These are phyloP conservation scores for Naegleria gruberi DNA, from an alignment of 208 protist species.

Conservation along the genomic window DNA sequence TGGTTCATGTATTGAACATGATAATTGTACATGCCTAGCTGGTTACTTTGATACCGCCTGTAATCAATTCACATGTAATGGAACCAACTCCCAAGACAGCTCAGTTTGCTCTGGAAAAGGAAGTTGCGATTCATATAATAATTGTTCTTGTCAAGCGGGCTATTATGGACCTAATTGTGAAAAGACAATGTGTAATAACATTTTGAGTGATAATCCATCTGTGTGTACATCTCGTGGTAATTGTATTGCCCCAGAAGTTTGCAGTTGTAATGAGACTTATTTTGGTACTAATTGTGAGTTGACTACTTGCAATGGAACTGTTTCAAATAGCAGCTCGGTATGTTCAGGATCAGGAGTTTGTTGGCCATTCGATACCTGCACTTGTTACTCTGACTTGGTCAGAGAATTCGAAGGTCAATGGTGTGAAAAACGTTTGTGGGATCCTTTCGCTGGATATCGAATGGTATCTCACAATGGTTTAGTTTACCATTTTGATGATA, in stretches of 20 bases:
- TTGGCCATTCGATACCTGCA: neutral
- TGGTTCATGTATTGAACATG: too few relatives aligned
- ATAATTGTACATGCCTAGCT: too few relatives aligned
- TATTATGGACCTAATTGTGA: neutral
- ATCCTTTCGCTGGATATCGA: too few relatives aligned
- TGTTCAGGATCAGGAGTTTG: neutral
- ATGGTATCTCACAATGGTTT: too few relatives aligned
- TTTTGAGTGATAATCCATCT: neutral
- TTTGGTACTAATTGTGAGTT: neutral
- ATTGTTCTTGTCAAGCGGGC: neutral
- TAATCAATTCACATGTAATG: neutral
- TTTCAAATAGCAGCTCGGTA: neutral
- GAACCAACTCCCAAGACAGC: neutral
- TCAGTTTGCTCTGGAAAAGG: neutral
- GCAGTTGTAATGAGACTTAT: neutral
- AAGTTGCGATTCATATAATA: neutral
- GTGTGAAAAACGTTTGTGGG: too few relatives aligned
- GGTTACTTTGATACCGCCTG: neutral
- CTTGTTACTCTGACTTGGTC: neutral
- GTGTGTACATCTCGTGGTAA: neutral
- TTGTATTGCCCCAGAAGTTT: neutral
- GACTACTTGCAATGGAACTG: neutral
- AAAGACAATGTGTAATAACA: neutral
- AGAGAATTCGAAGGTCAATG: too few relatives aligned
- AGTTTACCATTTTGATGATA: too few relatives aligned